Base-by-base conservation (phyloP, 768 basidiomycete species). In the Russula ochroleuca region DNA sequence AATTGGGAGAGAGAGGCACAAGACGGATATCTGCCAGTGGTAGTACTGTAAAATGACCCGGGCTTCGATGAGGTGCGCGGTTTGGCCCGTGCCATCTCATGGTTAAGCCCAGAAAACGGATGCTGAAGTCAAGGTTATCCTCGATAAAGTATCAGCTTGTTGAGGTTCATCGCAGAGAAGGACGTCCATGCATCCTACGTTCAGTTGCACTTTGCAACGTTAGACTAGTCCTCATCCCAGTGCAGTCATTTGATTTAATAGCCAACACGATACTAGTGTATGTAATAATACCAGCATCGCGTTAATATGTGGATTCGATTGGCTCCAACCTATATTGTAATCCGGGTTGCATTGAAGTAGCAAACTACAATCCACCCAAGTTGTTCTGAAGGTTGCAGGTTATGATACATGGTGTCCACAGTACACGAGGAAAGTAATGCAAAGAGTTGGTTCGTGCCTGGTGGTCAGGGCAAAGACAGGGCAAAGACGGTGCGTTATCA, bases 131-230 rank as follows among this genome's bases (percentile, higher is more conserved):
- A 96, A 98, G 69, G 73, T 74, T 38, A 84, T 96, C 6, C 78
- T 99, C 64, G 96, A 98, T 72, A 98, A 97, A 77, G 95, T 96
- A 97, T 98, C 74, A 91, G 87, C 2, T 84, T 98, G 33, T 99
- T 98, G 83, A 84, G 96, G 55, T 98, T 86, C 77, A 80, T 98
- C 62, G 81, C 85, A 2, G 95, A 98, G 75, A 98, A 98, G 75
- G 97, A 99, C 71, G 84, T 94, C n/a, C n/a, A n/a, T n/a, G n/a
- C n/a, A n/a, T n/a, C n/a, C n/a, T n/a, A n/a, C n/a, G n/a, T n/a
- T n/a, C n/a, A n/a, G n/a, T n/a, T n/a, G n/a, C n/a, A n/a, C n/a
- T n/a, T n/a, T n/a, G n/a, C n/a, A n/a, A n/a, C n/a, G 33, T 33
- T 33, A 8, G 8, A 33, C 33, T n/a, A n/a, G n/a, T n/a, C n/a